These are phyloP conservation scores for Penicillium goetzii DNA, from an alignment of 495 filamentous ascomycete species.

Conservation along the genomic window DNA sequence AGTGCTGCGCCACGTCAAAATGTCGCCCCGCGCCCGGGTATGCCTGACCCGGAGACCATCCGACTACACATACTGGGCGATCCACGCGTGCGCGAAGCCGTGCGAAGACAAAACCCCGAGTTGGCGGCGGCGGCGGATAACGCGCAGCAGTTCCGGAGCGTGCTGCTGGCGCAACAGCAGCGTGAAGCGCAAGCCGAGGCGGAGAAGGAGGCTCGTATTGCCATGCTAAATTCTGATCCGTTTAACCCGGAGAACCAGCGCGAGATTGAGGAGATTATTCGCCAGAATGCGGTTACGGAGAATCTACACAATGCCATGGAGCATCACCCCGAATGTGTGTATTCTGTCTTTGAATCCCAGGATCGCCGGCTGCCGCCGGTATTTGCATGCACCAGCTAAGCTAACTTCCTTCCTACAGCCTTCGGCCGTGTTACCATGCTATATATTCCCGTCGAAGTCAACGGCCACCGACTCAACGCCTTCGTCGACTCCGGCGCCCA, in stretches of 20 bases:
- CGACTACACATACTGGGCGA: slow-evolving; percentile 82
- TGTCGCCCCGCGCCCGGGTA: slow-evolving; percentile 43
- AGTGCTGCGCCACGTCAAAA: slow-evolving; percentile 45
- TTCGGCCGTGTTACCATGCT: slow-evolving; percentile 94
- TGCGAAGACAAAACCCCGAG: slow-evolving; percentile 71
- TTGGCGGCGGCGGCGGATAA: slow-evolving; percentile 80
- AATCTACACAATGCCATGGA: slow-evolving; percentile 96
- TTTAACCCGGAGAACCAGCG: slow-evolving; percentile 88
- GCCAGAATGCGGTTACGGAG: slow-evolving; percentile 88
- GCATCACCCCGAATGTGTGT: slow-evolving; percentile 90
- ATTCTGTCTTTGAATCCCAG: no score
- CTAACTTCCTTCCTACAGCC: slow-evolving; percentile 53
- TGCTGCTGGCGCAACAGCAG: slow-evolving; percentile 65
- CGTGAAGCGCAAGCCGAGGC: slow-evolving; percentile 69
- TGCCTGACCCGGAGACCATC: slow-evolving; percentile 77
- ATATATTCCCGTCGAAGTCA: slow-evolving; percentile 95
- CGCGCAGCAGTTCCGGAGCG: slow-evolving; percentile 70
- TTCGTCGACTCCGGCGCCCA: slow-evolving; percentile 98
- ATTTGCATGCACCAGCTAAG: neutral
- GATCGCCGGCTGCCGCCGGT: no score
- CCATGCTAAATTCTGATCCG: slow-evolving; percentile 82
- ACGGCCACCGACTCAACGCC: slow-evolving; percentile 87
- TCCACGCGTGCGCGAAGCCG: slow-evolving; percentile 68
- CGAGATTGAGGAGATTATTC: slow-evolving; percentile 96
- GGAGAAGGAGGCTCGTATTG: slow-evolving; percentile 79